These are phyloP conservation scores for Leccinum pachyderme DNA, from an alignment of 1,284 basidiomycete species.

Conservation along the genomic window DNA sequence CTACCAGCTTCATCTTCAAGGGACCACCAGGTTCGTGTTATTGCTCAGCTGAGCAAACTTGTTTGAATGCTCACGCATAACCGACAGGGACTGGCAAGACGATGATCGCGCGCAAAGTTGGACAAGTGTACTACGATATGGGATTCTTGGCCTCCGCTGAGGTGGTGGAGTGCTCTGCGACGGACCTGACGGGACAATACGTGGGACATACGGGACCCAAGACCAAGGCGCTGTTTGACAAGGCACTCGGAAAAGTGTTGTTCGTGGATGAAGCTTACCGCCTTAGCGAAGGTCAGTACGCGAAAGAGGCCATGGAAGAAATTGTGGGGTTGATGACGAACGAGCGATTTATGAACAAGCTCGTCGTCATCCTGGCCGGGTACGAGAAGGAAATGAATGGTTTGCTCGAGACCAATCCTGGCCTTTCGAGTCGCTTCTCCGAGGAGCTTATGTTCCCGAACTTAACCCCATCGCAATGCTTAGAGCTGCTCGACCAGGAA, in stretches of 20 bases:
- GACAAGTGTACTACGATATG: slow-evolving; percentile 59
- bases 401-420: slow-evolving; percentile 55
- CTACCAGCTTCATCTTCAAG: not conserved
- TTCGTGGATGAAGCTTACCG: not conserved
- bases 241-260: slow-evolving; percentile 43
- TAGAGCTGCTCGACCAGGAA: slow-evolving; percentile 40
- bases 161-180: slow-evolving; percentile 61
- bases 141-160: slow-evolving; percentile 53
- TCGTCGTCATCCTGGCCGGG: slow-evolving; percentile 65
- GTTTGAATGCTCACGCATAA: not conserved
- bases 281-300: not conserved
- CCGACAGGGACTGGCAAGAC: not conserved
- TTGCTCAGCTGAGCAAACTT: not conserved
- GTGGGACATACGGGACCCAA: slow-evolving; percentile 70
- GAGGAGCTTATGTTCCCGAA: slow-evolving; percentile 55
- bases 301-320: slow-evolving; percentile 67
- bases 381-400: slow-evolving; percentile 66
- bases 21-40: not conserved
- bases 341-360: slow-evolving; percentile 50
- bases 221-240: slow-evolving; percentile 47
- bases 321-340: slow-evolving; percentile 59
- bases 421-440: slow-evolving; percentile 63
- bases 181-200: slow-evolving; percentile 63
- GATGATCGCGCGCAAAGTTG: slow-evolving; percentile 36
- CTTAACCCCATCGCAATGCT: slow-evolving; percentile 46